Base-by-base conservation (phyloP, 441 rosid species). In the Aquilaria agallochum region DNA sequence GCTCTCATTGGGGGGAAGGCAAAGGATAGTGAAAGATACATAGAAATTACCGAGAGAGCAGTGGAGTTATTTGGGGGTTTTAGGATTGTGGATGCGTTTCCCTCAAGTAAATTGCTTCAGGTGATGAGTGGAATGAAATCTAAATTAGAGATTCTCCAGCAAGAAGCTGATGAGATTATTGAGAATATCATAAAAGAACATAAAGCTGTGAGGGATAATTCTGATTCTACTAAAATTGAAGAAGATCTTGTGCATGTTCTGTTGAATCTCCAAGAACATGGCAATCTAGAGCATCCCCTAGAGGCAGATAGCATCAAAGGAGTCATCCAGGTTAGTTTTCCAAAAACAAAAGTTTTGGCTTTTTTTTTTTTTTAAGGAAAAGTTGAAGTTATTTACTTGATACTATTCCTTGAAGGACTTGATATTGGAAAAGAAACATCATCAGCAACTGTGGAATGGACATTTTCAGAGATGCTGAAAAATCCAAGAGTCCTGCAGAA, bases 401-500 rank as follows among this genome's bases (percentile, higher is more conserved):
- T 36, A 36, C 42, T 36, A 36, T 36, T 36, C 42, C 5, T 36
- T 36, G 42, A 36, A 36, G 42, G 42, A 36, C 5, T 4, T 36
- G 42, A 36, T 36, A 8, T 8, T 36, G 42, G 42, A 5, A 36
- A 4, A 36, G 42, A 36, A 5, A 36, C 42, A 36, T 36, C 42
- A 36, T 36, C 42, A 36, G 1, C 27, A 20, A 36, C 42, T 36
- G 42, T 36, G 7, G 42, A 36, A 32, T 47, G 67, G 60, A 59
- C 67, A 63, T 45, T 63, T 59, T 31, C 60, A 2, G 67, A 63
- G 67, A 15, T 63, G 57, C 45, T 54, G 31, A 63, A 53, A 44
- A 44, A 53, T 50, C 66, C 66, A 30, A 59, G 66, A 46, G 67
- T 55, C 10, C 47, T 63, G 54, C 55, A 46, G 30, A 63, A 63